Evolutionary conservation across 2,329 filamentous ascomycete genomes (phyloP).

Genomic region (Coniella lustricola): DNA sequence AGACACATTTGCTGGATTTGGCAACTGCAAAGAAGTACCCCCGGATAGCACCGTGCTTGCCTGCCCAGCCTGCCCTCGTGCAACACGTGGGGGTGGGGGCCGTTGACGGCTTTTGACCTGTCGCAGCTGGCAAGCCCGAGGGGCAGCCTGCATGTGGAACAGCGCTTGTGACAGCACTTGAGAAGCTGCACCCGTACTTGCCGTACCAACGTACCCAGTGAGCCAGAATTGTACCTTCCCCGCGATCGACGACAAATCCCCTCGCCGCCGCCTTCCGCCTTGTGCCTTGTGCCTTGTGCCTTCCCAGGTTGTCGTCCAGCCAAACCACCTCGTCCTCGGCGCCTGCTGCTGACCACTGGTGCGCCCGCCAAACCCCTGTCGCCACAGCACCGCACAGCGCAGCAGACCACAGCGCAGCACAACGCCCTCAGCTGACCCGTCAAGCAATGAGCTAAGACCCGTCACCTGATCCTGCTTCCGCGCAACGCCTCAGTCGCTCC

Average conservation of each 20-base stretch:
- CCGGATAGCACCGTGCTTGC: not conserved
- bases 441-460: constrained; percentile 7
- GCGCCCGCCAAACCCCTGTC: not conserved
- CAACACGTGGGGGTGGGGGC: not conserved
- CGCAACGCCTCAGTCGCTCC: not conserved
- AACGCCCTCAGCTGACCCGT: constrained; percentile 7
- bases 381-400: constrained; percentile 1
- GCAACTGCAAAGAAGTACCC: not conserved
- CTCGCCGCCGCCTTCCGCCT: too few species aligned
- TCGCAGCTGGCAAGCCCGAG: not conserved
- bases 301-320: too few species aligned
- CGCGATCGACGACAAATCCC: too few species aligned
- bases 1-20: not conserved
- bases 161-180: not conserved
- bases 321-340: too few species aligned
- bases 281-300: too few species aligned
- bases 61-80: not conserved
- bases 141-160: not conserved
- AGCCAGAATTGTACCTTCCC: not conserved
- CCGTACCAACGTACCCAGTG: too few species aligned
- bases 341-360: not conserved
- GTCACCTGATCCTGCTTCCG: constrained; percentile 5
- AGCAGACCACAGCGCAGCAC: not conserved
- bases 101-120: not conserved
- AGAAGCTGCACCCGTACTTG: too few species aligned